phyloP scores from a whole-genome alignment of 2,329 filamentous ascomycete species.

The Tetracladium maxilliforme region DNA sequence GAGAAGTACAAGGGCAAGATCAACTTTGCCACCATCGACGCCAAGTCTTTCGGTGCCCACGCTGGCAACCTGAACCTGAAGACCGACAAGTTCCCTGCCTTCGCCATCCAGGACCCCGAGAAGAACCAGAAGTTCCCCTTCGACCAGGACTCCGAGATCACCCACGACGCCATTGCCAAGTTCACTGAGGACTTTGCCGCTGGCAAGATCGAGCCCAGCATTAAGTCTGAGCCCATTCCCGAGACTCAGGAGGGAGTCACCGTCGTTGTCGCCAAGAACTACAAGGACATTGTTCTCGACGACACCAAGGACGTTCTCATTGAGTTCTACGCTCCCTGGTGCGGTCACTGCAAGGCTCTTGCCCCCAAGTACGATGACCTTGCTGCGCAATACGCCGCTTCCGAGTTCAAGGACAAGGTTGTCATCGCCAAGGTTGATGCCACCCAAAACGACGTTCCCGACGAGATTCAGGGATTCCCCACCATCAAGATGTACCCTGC shows the following conservation, averaged over 20 bases:
- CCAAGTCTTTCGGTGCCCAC: slow-evolving; percentile 85
- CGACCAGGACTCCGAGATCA: slow-evolving; percentile 71
- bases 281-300: slow-evolving; percentile 81
- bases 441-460: slow-evolving; percentile 88
- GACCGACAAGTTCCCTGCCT: slow-evolving; percentile 87
- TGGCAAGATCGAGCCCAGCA: slow-evolving; percentile 85
- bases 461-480: slow-evolving; percentile 94
- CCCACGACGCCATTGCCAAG: slow-evolving; percentile 50
- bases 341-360: slow-evolving; percentile 97
- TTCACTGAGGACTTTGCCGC: slow-evolving; percentile 78
- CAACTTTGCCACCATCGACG: slow-evolving; percentile 97
- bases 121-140: slow-evolving; percentile 98
- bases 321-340: slow-evolving; percentile 99
- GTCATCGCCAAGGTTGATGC: slow-evolving; percentile 96
- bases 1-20: slow-evolving; percentile 86
- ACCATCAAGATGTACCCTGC: slow-evolving; percentile 98
- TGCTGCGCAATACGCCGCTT: slow-evolving; percentile 56
- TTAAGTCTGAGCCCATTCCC: slow-evolving; percentile 96
- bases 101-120: slow-evolving; percentile 88
- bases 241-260: slow-evolving; percentile 87
- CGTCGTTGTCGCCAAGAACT: slow-evolving; percentile 85
- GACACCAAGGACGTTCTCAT: slow-evolving; percentile 93
- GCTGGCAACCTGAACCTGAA: slow-evolving; percentile 95
- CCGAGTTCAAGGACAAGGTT: slow-evolving; percentile 70
- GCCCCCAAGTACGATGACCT: slow-evolving; percentile 96